Conservation (phyloP, 1,139 yeast species). For the Saccharomycopsis crataegensis region DNA sequence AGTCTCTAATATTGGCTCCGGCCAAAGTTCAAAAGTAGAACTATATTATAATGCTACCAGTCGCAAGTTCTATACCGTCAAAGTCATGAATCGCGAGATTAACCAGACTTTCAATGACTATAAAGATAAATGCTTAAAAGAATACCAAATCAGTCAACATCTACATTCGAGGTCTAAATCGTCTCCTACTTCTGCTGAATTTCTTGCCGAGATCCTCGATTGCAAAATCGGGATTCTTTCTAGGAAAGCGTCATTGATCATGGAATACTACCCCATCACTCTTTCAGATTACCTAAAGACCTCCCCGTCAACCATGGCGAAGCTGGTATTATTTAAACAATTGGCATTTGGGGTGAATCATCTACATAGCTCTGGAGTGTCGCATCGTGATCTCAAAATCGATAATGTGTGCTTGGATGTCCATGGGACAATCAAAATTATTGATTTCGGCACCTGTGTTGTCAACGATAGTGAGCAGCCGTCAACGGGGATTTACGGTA, state of each 20-base stretch:
- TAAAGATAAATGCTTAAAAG: conserved; percentile 32
- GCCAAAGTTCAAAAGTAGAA: conserved; percentile 38
- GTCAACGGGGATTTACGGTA: conserved; percentile 53
- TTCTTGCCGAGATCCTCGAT: too few relatives aligned
- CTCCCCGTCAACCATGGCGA: not conserved
- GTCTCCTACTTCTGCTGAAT: too few relatives aligned
- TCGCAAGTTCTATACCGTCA: conserved; percentile 33
- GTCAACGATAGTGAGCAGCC: conserved; percentile 76
- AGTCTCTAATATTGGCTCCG: conserved; percentile 28
- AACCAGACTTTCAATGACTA: conserved; percentile 36
- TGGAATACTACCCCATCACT: conserved; percentile 15
- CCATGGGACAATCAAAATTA: conserved; percentile 62
- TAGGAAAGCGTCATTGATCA: conserved; percentile 1
- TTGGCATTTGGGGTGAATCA: conserved; percentile 49
- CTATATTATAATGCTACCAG: conserved; percentile 27
- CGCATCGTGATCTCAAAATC: conserved; percentile 69
- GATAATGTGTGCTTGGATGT: conserved; percentile 64
- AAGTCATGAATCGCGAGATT: conserved; percentile 34
- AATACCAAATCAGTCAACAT: conserved; percentile 29
- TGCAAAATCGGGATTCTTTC: not conserved
- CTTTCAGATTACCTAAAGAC: conserved; percentile 4
- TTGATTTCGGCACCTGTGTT: conserved; percentile 70
- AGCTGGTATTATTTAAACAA: conserved; percentile 39
- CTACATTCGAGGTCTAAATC: not conserved
- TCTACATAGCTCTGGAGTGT: conserved; percentile 56